These are phyloP conservation scores for Lasiodiplodia sp. DNA, from an alignment of 2,329 filamentous ascomycete genomes.

Conservation along the genomic window DNA sequence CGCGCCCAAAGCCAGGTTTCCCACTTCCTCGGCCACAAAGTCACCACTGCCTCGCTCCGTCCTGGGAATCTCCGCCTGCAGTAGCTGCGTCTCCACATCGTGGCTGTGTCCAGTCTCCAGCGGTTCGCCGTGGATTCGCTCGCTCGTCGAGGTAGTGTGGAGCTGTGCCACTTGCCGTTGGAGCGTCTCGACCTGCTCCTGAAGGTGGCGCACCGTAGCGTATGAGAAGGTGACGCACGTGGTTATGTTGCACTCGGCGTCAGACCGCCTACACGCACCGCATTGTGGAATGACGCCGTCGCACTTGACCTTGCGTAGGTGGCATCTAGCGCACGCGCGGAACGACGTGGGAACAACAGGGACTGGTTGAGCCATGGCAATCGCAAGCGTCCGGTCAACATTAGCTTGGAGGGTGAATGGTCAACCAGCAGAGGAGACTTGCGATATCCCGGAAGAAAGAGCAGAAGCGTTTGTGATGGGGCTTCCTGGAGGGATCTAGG, in stretches of 20 bases:
- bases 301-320: constrained; percentile 4
- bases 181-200: constrained; percentile 6
- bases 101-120: constrained; percentile 1
- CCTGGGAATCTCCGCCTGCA: constrained; percentile 4
- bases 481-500: background rate
- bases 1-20: background rate
- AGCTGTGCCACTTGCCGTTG: constrained; percentile 5
- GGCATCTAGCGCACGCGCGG: constrained; percentile 9
- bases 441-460: background rate
- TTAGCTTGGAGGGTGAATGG: constrained; percentile 1
- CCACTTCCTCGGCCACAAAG: constrained; percentile 12
- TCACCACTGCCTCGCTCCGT: background rate
- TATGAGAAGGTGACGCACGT: constrained; percentile 6
- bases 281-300: constrained; percentile 14
- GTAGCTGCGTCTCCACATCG: constrained; percentile 15
- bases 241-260: constrained; percentile 12
- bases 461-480: background rate
- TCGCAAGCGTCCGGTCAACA: constrained; percentile 12
- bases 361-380: background rate
- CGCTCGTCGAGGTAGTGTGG: background rate
- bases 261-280: constrained; percentile 6
- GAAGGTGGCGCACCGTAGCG: background rate
- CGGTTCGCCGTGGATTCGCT: background rate
- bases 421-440: background rate
- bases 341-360: constrained; percentile 3